phyloP scores from a whole-genome alignment of 169 alveolate species.

The Besnoitia besnoiti region DNA sequence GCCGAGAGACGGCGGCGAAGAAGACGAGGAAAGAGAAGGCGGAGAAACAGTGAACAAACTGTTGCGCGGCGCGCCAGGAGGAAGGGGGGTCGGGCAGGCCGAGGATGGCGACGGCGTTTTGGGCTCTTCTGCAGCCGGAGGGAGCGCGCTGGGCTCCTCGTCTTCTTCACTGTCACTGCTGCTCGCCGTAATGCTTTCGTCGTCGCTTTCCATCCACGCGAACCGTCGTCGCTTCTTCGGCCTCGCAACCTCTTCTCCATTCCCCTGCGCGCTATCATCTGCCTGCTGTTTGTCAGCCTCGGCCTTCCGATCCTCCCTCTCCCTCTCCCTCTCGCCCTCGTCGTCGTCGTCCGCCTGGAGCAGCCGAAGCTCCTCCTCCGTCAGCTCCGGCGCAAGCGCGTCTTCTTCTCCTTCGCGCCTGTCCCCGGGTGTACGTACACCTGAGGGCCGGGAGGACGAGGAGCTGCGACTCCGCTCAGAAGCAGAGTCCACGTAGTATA shows the following conservation, averaged over 20 bases:
- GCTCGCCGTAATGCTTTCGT: conserved; percentile 48
- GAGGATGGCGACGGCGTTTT: no score
- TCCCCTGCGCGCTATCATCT: not conserved
- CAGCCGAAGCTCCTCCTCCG: conserved; percentile 47
- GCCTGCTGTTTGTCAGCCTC: not conserved
- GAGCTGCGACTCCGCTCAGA: not conserved
- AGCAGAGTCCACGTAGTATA: no score
- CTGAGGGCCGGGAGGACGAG: no score
- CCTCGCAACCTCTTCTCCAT: not conserved
- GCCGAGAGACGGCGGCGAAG: not conserved
- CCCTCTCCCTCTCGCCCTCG: conserved; percentile 23
- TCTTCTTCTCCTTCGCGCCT: not conserved
- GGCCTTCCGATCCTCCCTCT: not conserved
- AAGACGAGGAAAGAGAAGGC: not conserved
- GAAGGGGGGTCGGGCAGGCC: no score
- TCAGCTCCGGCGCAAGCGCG: not conserved
- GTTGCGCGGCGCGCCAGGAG: not conserved
- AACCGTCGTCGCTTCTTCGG: conserved; percentile 38
- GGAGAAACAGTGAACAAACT: not conserved
- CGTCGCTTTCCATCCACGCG: conserved; percentile 53
- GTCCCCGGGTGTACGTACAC: no score
- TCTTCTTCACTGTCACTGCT: conserved; percentile 33
- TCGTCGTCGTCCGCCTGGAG: conserved; percentile 47
- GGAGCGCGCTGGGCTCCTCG: not conserved
- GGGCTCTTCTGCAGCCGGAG: not conserved